Base-by-base conservation (phyloP, 2,329 filamentous ascomycete genomes). In the Fusarium sp. region DNA sequence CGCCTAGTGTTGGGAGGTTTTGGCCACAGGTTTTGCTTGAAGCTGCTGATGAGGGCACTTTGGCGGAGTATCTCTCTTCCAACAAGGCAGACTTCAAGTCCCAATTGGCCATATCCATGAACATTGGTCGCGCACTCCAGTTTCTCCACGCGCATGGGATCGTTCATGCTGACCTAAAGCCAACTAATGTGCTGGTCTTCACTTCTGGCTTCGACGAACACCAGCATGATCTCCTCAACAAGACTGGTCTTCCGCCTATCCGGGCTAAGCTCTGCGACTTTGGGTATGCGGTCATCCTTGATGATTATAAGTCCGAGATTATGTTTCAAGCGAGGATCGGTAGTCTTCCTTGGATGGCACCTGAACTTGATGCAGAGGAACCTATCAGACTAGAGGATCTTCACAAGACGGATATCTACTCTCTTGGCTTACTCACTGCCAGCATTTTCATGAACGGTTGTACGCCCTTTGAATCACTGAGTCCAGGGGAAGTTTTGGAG, bases 1-100 rank as follows among this genome's bases (percentile, higher is more conserved):
- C 50, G 4, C 60, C 60, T 1, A 55, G 32, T 22, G 41, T 56
- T 3, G 60, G 50, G 6, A 12, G 60, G 9, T 63, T 63, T 6
- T 63, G 60, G 60, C 60, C 60, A 10, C 60, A 63, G 6, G 32
- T 63, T 5, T 7, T 63, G 18, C 60, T 63, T 10, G 60, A 63
- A 1, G 60, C 50, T 12, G 60, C 60, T 15, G 39, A 55, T 17
- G 50, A 56, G 7, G 50, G 60, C 2, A 63, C 39, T 18, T 5
- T 63, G 4, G 26, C 35, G 2, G 60, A 63, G 7, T 63, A 47
- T 20, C 35, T 63, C 1, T 39, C 41, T 2, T 44, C 41, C 0
- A 55, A 24, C 26, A 28, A 39, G 3, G 17, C 26, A 3, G 38
- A 47, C 22, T 63, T 63, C 35, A 56, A 47, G 8, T 47, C 30